Conservation (phyloP, 2,329 filamentous ascomycete genomes). For the Penicillium sp. region DNA sequence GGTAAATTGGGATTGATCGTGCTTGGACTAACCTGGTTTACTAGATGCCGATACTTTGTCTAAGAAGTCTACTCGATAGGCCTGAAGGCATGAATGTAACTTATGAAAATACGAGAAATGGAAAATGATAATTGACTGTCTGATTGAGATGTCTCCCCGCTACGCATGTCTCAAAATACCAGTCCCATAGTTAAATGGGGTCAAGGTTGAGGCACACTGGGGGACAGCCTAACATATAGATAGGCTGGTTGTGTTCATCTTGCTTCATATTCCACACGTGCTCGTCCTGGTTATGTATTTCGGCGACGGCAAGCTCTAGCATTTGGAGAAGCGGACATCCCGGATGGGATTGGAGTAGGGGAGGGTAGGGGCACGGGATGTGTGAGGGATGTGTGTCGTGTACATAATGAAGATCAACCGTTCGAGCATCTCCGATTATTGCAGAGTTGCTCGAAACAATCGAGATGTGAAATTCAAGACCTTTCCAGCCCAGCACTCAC, state of each 20-base stretch:
- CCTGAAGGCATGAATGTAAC: neutral
- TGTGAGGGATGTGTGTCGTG: neutral
- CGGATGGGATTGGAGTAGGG: conserved; percentile 5
- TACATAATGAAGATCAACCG: neutral
- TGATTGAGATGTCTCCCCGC: conserved; percentile 44
- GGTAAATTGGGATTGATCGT: neutral
- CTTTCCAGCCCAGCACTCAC: conserved; percentile 9
- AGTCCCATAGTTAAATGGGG: conserved; percentile 48
- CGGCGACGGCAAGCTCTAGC: conserved; percentile 56
- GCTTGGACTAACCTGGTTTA: conserved; percentile 3
- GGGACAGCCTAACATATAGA: conserved; percentile 31
- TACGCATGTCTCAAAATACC: conserved; percentile 39
- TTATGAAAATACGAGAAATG: neutral
- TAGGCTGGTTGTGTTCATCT: conserved; percentile 43
- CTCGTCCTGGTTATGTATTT: conserved; percentile 48
- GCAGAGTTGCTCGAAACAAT: neutral
- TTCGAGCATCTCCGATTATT: neutral
- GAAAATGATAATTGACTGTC: conserved; percentile 1
- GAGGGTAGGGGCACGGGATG: neutral
- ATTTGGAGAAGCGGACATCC: conserved; percentile 45
- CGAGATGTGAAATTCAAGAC: neutral
- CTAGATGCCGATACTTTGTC: conserved; percentile 38
- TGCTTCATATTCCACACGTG: conserved; percentile 58
- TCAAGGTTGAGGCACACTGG: conserved; percentile 39
- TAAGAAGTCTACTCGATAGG: conserved; percentile 8